Evolutionary conservation across 2,329 filamentous ascomycete genomes (phyloP), one percentile per base, ranked within the genome.

Genomic region (Emergomyces orientalis): DNA sequence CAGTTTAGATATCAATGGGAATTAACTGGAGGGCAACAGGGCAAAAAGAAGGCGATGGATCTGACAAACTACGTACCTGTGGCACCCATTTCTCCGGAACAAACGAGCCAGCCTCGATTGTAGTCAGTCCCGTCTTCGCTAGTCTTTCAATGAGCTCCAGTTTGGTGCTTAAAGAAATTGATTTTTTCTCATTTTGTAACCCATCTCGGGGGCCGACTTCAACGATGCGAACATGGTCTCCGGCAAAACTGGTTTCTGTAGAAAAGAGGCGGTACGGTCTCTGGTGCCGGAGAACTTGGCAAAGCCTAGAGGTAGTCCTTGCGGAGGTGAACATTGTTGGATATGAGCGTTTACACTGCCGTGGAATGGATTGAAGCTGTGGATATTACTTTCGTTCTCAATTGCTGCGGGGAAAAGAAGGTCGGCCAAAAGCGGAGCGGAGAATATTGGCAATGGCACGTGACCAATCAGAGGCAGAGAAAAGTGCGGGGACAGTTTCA

Each of bases 81-180:
- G 81, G 81, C 52, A 83, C 78, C 78, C 79, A 81, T 78, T 82
- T 82, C 3, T 79, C 79, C 19, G 80, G 76, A 19, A 83, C 81
- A 67, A 81, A 81, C 3, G 80, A 82, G 13, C 81, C 81, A 2
- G 79, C 79, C 68, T 83, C 81, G 57, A 83, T 79, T 59, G 78
- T 78, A 17, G 75, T 78, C 17, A 82, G 71, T 7, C 81, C 81
- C 0, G 80, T 81, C 54, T 74, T 74, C 4, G 78, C 75, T 17
- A 83, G 74, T 39, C 74, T 73, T 41, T 73, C 69, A 43, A 82
- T 82, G 39, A 83, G 71, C 56, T 81, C 74, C 27, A 82, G 69
- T 68, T 83, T 83, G 3, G 76, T 80, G 47, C 77, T 70, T 51
- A 80, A 71, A 19, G 79, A 69, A 37, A 83, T 80, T 1, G 77